A percentile compares a stretch with the other conserved stretches of the same genome.
Evolutionary conservation across 1,284 basidiomycete genomes (phyloP).

Genomic region (Coriolopsis trogii): DNA sequence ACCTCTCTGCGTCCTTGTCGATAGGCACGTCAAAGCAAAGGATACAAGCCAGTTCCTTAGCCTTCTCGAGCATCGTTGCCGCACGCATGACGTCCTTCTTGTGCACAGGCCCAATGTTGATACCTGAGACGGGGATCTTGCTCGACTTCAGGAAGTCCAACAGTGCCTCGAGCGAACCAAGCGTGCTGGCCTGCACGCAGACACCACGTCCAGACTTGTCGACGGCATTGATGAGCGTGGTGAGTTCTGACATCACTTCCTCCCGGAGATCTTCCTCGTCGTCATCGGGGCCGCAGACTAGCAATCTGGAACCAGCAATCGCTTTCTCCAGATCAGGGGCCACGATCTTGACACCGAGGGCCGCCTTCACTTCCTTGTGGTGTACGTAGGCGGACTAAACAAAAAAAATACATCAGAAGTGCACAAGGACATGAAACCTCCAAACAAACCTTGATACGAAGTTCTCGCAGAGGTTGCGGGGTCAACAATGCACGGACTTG

Average conservation of each 20-base stretch:
- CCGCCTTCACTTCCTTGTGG: slow-evolving; percentile 98
- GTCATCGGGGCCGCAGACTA: slow-evolving; percentile 92
- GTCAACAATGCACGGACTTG: slow-evolving; percentile 94
- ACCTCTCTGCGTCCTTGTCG: slow-evolving; percentile 89
- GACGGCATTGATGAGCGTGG: slow-evolving; percentile 87
- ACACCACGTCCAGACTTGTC: slow-evolving; percentile 96
- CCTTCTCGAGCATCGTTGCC: slow-evolving; percentile 95
- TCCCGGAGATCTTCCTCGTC: slow-evolving; percentile 95
- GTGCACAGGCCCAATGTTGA: slow-evolving; percentile 98
- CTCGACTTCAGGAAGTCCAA: slow-evolving; percentile 94
- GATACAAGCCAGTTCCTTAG: slow-evolving; percentile 94
- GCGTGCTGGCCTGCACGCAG: slow-evolving; percentile 96
- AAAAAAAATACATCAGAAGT: background rate
- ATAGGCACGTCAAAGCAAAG: slow-evolving; percentile 97
- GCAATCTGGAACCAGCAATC: slow-evolving; percentile 95
- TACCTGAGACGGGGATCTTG: slow-evolving; percentile 97
- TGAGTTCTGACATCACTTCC: slow-evolving; percentile 97
- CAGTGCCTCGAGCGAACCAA: slow-evolving; percentile 96
- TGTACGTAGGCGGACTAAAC: slow-evolving; percentile 92
- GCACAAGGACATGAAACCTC: background rate
- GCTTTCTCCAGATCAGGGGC: slow-evolving; percentile 98
- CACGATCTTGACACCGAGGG: slow-evolving; percentile 95
- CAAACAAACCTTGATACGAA: slow-evolving; percentile 86
- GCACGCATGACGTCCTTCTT: slow-evolving; percentile 95
- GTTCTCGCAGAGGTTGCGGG: slow-evolving; percentile 94